Conservation (phyloP, 768 basidiomycete species). For the Grammothele lineata region DNA sequence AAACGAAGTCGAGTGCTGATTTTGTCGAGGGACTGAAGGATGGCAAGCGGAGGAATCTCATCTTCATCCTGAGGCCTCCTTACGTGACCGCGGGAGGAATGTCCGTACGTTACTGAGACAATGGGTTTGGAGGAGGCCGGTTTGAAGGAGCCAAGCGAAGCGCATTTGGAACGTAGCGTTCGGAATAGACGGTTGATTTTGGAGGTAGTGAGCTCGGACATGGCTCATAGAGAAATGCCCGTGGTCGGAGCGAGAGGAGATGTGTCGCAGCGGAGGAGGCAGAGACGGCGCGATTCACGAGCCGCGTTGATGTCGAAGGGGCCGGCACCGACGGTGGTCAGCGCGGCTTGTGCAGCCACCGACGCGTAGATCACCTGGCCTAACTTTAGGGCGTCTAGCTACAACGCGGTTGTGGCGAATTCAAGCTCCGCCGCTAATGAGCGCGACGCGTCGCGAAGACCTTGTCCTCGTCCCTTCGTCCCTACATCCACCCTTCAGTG, state of each 20-base stretch:
- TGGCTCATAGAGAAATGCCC: too few relatives aligned
- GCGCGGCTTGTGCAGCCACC: too few relatives aligned
- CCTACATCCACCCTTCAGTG: neutral
- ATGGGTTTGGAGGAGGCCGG: constrained; percentile 15
- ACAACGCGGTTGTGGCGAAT: constrained; percentile 20
- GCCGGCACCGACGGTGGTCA: neutral
- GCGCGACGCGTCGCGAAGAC: constrained; percentile 18
- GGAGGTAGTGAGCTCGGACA: constrained; percentile 30
- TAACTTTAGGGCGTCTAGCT: constrained; percentile 3
- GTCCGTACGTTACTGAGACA: constrained; percentile 14
- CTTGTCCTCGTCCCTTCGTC: constrained; percentile 5
- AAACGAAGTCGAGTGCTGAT: constrained; percentile 31
- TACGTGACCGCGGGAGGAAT: neutral
- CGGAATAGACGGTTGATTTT: constrained; percentile 43
- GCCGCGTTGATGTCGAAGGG: neutral
- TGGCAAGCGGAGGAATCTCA: constrained; percentile 29
- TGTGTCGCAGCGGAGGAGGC: neutral
- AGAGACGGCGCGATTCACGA: neutral
- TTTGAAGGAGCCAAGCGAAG: constrained; percentile 28
- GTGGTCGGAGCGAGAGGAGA: neutral
- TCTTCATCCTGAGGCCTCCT: neutral
- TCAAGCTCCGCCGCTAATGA: constrained; percentile 17
- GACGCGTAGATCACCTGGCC: constrained; percentile 1
- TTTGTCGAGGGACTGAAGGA: constrained; percentile 36
- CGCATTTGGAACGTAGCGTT: constrained; percentile 45